A percentile compares a stretch with the other conserved stretches of the same genome.
phyloP scores from a whole-genome alignment of 164 flowering plant species.

The Liriodendron chinense region DNA sequence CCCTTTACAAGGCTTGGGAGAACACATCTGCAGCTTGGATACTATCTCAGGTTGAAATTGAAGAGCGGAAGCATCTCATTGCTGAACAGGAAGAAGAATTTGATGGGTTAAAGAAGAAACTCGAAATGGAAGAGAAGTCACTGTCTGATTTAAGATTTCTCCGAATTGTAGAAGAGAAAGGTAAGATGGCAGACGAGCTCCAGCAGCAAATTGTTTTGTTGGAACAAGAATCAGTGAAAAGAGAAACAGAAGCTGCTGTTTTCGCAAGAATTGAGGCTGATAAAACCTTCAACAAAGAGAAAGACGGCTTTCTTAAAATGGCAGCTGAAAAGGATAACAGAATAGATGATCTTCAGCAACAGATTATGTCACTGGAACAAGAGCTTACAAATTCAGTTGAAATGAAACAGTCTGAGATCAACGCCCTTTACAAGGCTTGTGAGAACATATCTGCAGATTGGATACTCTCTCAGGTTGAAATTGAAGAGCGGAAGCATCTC shows the following conservation, averaged over 20 bases:
- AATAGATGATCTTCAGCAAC: conserved; percentile 36
- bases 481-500: conserved; percentile 20
- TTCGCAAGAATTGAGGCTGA: conserved; percentile 17
- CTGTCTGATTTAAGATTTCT: too few species aligned
- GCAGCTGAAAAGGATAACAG: conserved; percentile 36
- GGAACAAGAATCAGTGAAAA: conserved; percentile 15
- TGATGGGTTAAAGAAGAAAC: conserved; percentile 19
- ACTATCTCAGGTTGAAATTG: conserved; percentile 21
- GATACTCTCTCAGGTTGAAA: conserved; percentile 19
- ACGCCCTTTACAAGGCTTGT: conserved; percentile 21
- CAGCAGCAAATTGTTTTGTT: conserved; percentile 25
- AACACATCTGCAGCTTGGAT: conserved; percentile 10
- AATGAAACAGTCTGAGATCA: conserved; percentile 22
- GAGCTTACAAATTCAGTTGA: conserved; percentile 27
- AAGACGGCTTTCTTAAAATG: conserved; percentile 27
- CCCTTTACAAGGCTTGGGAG: conserved; percentile 24
- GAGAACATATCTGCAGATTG: conserved; percentile 14
- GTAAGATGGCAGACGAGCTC: conserved; percentile 17
- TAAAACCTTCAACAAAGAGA: conserved; percentile 32
- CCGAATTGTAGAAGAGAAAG: conserved; percentile 22
- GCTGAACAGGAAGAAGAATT: conserved; percentile 27
- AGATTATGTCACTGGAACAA: conserved; percentile 34
- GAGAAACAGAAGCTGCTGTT: conserved; percentile 21
- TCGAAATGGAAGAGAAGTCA: too few species aligned
- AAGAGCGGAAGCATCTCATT: conserved; percentile 22